Conservation (phyloP, 345 rosid species). For the Garcia nutans region DNA sequence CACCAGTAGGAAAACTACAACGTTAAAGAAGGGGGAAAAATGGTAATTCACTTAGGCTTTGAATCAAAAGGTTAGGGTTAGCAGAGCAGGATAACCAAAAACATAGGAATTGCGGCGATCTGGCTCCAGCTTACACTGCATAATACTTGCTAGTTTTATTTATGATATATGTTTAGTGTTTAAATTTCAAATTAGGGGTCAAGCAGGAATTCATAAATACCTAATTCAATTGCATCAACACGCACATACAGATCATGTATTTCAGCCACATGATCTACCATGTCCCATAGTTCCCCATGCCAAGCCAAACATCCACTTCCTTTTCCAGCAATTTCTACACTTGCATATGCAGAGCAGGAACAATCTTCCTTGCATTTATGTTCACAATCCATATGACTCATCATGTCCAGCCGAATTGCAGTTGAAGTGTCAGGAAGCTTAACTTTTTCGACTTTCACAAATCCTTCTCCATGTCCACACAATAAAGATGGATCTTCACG, state of each 20-base stretch:
- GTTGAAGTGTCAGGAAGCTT: conserved; percentile 12
- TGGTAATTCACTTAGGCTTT: too few species aligned
- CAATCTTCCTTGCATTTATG: conserved; percentile 7
- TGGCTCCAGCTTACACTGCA: too few species aligned
- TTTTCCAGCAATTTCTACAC: neutral
- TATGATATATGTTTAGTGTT: neutral
- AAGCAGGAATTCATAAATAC: conserved; percentile 1
- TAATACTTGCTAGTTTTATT: too few species aligned
- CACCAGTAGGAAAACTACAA: neutral
- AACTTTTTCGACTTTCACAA: conserved; percentile 3
- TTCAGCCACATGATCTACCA: neutral
- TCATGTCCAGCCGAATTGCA: neutral
- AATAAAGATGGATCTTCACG: neutral
- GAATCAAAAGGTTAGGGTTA: neutral
- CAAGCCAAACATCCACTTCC: neutral
- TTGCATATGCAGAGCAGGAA: conserved; percentile 10
- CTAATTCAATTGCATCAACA: conserved; percentile 9
- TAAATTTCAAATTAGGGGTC: neutral
- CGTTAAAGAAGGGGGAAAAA: neutral
- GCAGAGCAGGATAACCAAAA: too few species aligned
- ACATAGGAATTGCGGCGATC: too few species aligned
- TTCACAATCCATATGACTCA: neutral
- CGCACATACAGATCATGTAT: conserved; percentile 2
- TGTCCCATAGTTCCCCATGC: conserved; percentile 15
- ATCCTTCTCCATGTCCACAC: conserved; percentile 16